Conservation (phyloP, 2,329 filamentous ascomycete species). For the Hysterium pulicare region DNA sequence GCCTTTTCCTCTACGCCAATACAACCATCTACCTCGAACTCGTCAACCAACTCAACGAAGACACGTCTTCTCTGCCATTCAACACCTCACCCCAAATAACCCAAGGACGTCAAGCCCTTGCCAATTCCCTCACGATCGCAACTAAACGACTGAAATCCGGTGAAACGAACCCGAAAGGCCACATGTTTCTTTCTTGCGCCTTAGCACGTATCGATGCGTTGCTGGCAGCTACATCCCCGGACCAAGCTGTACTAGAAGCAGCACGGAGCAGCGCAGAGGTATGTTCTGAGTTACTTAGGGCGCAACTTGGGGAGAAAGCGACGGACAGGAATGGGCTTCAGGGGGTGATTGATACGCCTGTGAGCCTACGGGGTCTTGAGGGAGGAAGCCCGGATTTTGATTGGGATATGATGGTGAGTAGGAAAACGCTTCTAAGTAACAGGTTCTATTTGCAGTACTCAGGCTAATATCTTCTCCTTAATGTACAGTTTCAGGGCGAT, state of each 20-base stretch:
- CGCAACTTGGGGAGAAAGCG: neutral
- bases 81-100: neutral
- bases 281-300: neutral
- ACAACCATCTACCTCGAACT: conserved; percentile 24
- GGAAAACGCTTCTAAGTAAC: no score
- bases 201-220: conserved; percentile 1
- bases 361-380: neutral
- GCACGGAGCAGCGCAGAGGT: neutral
- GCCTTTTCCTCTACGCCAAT: conserved; percentile 19
- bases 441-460: no score
- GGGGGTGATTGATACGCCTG: neutral
- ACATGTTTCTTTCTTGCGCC: neutral
- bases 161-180: conserved; percentile 1
- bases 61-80: neutral
- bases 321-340: neutral
- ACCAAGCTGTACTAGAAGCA: neutral
- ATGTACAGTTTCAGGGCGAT: conserved; percentile 34
- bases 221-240: neutral
- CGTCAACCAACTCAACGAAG: conserved; percentile 19
- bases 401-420: neutral
- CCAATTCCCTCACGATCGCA: neutral
- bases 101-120: neutral
- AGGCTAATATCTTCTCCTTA: neutral
- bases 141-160: neutral
- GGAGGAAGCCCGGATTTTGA: no score